These are phyloP conservation scores for Ophiocordyceps australis DNA, from an alignment of 2,329 filamentous ascomycete genomes.

Conservation along the genomic window DNA sequence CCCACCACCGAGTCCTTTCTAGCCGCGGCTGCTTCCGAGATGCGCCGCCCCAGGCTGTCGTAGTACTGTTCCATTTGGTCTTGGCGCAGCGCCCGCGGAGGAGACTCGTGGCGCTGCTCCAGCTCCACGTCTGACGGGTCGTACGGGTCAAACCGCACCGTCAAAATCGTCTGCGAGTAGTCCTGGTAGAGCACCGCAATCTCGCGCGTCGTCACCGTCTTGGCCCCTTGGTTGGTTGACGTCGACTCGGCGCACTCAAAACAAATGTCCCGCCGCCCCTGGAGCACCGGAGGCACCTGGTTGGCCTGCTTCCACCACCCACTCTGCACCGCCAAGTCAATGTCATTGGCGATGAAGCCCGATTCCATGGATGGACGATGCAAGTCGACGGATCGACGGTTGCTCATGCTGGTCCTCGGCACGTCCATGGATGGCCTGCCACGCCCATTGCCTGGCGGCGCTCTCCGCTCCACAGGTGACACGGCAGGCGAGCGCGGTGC, in stretches of 20 bases:
- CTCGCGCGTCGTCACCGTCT: conserved; percentile 56
- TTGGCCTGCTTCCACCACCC: conserved; percentile 82
- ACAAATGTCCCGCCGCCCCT: conserved; percentile 67
- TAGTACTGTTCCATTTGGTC: conserved; percentile 86
- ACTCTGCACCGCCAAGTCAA: conserved; percentile 57
- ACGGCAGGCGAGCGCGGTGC: conserved; percentile 22
- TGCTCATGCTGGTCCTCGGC: conserved; percentile 19
- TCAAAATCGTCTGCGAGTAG: conserved; percentile 88
- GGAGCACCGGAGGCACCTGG: conserved; percentile 62
- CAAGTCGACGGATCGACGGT: conserved; percentile 53
- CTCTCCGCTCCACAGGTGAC: conserved; percentile 26
- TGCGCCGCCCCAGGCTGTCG: conserved; percentile 59
- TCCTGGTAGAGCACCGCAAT: conserved; percentile 85
- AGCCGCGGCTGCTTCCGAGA: conserved; percentile 49
- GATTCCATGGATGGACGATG: conserved; percentile 57
- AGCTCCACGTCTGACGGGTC: conserved; percentile 56
- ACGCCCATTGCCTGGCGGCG: conserved; percentile 12
- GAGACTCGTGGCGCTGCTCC: conserved; percentile 73
- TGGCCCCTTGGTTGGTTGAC: conserved; percentile 49
- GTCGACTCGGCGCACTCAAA: conserved; percentile 67
- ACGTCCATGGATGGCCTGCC: conserved; percentile 16
- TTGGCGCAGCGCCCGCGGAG: conserved; percentile 66
- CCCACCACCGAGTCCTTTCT: conserved; percentile 70
- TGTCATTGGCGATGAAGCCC: conserved; percentile 72
- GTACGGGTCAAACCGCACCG: conserved; percentile 57